Conservation (phyloP, 345 rosid species). For the Anacardium occidentale region DNA sequence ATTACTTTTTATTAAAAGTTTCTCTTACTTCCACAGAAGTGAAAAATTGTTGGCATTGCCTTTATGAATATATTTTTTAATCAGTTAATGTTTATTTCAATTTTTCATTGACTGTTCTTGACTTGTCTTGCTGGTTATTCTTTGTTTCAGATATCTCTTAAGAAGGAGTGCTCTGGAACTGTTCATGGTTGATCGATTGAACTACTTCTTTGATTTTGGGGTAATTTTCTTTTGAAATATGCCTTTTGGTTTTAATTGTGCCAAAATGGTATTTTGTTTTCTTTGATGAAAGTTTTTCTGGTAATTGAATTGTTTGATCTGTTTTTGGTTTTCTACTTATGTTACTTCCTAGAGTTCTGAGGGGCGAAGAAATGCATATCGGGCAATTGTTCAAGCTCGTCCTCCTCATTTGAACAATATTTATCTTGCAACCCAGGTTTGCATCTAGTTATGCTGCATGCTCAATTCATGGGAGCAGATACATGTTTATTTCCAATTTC, state of each 20-base stretch:
- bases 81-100: slow-evolving; percentile 1
- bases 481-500: background rate
- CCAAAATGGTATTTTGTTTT: slow-evolving; percentile 12
- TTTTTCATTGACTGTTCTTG: slow-evolving; percentile 19
- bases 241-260: background rate
- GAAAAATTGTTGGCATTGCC: background rate
- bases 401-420: slow-evolving; percentile 92
- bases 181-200: slow-evolving; percentile 94
- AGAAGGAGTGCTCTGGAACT: slow-evolving; percentile 97
- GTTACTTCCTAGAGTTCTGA: slow-evolving; percentile 59
- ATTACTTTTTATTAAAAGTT: background rate
- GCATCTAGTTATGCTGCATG: slow-evolving; percentile 2
- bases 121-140: slow-evolving; percentile 21
- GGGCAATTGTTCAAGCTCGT: slow-evolving; percentile 81
- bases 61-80: background rate
- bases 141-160: slow-evolving; percentile 65
- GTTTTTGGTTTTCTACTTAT: slow-evolving; percentile 15
- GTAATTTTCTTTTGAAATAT: slow-evolving; percentile 43
- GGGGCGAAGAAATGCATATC: slow-evolving; percentile 86
- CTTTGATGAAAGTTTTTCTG: background rate
- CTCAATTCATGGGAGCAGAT: background rate
- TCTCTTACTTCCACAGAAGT: background rate
- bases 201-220: slow-evolving; percentile 97
- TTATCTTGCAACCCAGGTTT: slow-evolving; percentile 97
- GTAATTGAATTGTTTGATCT: slow-evolving; percentile 9